Conservation (phyloP, 768 basidiomycete genomes). For the Trichaptum fuscoviolaceum region DNA sequence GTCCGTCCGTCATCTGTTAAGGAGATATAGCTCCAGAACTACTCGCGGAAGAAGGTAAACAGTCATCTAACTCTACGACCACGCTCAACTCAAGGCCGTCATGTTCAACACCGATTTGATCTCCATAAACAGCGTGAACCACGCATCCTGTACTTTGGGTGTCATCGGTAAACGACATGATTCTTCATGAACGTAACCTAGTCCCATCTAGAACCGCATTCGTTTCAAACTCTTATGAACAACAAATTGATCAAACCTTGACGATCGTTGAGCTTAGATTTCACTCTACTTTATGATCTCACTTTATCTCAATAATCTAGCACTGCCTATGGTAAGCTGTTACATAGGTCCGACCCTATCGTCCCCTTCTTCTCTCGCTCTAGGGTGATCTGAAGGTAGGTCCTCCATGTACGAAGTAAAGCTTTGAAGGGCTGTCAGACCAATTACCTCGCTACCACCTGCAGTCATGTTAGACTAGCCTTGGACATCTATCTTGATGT, state of each 20-base stretch:
- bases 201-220: neutral
- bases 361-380: neutral
- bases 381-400: neutral
- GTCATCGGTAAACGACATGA: neutral
- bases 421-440: neutral
- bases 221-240: neutral
- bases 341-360: neutral
- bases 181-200: neutral
- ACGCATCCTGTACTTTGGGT: neutral
- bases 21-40: neutral
- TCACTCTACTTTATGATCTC: neutral
- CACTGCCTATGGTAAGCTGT: neutral
- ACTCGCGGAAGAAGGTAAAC: neutral
- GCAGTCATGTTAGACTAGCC: neutral
- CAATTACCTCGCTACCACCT: neutral
- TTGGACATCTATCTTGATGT: neutral
- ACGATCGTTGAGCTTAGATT: neutral
- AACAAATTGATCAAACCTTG: neutral
- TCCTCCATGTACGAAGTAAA: neutral
- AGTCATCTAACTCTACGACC: neutral
- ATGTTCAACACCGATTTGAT: neutral
- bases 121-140: neutral
- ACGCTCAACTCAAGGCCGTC: neutral
- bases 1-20: neutral
- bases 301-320: neutral